phyloP scores from a whole-genome alignment of 1,284 basidiomycete genomes.

The Termitomyces sp. region DNA sequence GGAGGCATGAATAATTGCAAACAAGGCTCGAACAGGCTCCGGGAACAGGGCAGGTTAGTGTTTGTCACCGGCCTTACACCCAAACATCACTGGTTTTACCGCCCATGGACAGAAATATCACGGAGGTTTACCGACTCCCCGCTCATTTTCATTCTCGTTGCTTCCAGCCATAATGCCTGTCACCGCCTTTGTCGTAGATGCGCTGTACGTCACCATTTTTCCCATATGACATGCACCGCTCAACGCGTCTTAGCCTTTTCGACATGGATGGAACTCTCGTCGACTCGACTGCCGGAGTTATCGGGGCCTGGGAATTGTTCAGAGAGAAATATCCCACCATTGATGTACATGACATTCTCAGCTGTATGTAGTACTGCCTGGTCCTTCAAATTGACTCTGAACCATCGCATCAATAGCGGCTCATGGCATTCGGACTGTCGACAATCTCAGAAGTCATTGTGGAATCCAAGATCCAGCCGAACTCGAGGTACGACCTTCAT shows the following conservation, averaged over 20 bases:
- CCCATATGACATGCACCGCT: conserved; percentile 2
- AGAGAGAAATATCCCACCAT: conserved; percentile 57
- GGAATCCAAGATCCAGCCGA: conserved; percentile 62
- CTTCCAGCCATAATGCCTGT: conserved; percentile 35
- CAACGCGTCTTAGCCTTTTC: conserved; percentile 45
- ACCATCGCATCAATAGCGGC: conserved; percentile 43
- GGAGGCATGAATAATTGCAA: conserved; percentile 61
- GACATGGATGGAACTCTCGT: conserved; percentile 80
- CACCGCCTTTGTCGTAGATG: conserved; percentile 47
- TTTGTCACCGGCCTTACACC: conserved; percentile 5
- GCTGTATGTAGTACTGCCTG: conserved; percentile 42
- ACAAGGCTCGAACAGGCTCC: no score
- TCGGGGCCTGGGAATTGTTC: conserved; percentile 72
- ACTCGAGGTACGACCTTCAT: conserved; percentile 48
- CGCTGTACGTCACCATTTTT: conserved; percentile 36
- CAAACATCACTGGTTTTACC: conserved; percentile 8
- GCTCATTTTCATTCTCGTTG: background rate
- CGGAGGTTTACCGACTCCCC: background rate
- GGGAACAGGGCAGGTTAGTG: background rate
- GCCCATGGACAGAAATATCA: no score
- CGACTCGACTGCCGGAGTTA: conserved; percentile 67
- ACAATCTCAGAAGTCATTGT: conserved; percentile 72
- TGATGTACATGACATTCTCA: conserved; percentile 57
- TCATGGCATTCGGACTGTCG: conserved; percentile 77
- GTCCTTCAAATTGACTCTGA: conserved; percentile 7